phyloP scores from a whole-genome alignment of 208 protist species.

The Endotrypanum monterogeii region DNA sequence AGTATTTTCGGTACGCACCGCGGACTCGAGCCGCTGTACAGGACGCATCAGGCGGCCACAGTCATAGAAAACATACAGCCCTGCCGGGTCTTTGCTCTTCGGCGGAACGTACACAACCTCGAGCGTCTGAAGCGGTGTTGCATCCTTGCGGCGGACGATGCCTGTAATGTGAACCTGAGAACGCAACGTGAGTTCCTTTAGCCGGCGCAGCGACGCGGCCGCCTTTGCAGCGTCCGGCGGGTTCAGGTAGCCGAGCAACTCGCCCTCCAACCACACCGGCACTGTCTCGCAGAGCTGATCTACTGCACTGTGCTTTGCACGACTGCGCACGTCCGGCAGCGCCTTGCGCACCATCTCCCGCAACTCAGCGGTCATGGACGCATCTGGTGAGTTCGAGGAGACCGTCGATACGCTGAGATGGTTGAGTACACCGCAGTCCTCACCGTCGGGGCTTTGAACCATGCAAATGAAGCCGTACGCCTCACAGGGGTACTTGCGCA shows the following conservation, averaged over 20 bases:
- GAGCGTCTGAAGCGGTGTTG: constrained; percentile 60
- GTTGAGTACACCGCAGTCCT: constrained; percentile 99
- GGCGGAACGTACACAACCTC: constrained; percentile 83
- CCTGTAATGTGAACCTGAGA: constrained; percentile 61
- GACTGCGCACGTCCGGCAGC: constrained; percentile 53
- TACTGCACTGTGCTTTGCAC: constrained; percentile 20
- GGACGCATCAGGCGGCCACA: constrained; percentile 96
- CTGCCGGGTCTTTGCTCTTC: constrained; percentile 66
- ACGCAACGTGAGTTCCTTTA: constrained; percentile 53
- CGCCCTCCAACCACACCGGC: constrained; percentile 94
- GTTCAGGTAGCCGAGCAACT: constrained; percentile 83
- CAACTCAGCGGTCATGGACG: constrained; percentile 36
- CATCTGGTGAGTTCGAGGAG: constrained; percentile 51
- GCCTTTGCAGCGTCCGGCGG: constrained; percentile 53
- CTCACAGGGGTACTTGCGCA: constrained; percentile 99
- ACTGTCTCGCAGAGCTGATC: constrained; percentile 70
- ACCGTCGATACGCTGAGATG: constrained; percentile 95
- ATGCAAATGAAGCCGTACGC: constrained; percentile 99
- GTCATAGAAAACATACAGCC: constrained; percentile 93
- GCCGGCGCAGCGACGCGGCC: constrained; percentile 38
- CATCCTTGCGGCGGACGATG: constrained; percentile 57
- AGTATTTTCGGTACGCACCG: constrained; percentile 37
- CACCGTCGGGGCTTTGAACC: constrained; percentile 99
- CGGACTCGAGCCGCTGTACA: constrained; percentile 88
- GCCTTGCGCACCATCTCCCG: constrained; percentile 43